Evolutionary conservation across 2,329 filamentous ascomycete species (phyloP), one percentile per base, ranked within the genome.

Genomic region (Colletotrichum siamense): DNA sequence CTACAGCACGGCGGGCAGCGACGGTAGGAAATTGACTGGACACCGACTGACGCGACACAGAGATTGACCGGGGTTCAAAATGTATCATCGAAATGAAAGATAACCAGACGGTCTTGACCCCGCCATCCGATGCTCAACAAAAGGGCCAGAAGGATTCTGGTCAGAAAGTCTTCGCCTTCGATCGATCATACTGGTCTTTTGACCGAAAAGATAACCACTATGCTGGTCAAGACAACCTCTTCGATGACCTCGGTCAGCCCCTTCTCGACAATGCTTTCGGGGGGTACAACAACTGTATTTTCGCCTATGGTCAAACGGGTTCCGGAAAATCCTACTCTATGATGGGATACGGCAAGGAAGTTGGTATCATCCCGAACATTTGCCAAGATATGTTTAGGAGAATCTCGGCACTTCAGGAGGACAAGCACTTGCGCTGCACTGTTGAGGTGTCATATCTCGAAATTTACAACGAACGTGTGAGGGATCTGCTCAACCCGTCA

Each of bases 221-320:
- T 84, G 96, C 97, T 61, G 95, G 95, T 22, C 97, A 99, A 84
- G 94, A 96, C 76, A 92, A 97, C 82, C 89, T 99, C 22, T 98
- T 98, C 84, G 90, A 93, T 70, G 97, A 99, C 83, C 87, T 99
- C 78, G 97, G 97, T 78, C 92, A 93, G 80, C 97, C 97, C 69
- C 90, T 99, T 75, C 91, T 99, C 79, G 96, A 99, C 87, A 99
- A 99, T 91, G 97, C 97, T 22, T 99, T 99, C 83, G 93, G 96
- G 82, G 97, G 97, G 61, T 99, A 99, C 88, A 99, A 99, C 89
- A 99, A 99, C 86, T 99, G 97, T 89, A 99, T 99, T 82, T 99
- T 99, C 84, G 97, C 97, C 16, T 99, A 99, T 83, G 97, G 97
- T 22, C 97, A 99, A 88, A 99, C 97, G 3, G 97, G 97, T 80